phyloP scores from a whole-genome alignment of 2,329 filamentous ascomycete genomes.

The Hymenotorrendiella dingleyae region DNA sequence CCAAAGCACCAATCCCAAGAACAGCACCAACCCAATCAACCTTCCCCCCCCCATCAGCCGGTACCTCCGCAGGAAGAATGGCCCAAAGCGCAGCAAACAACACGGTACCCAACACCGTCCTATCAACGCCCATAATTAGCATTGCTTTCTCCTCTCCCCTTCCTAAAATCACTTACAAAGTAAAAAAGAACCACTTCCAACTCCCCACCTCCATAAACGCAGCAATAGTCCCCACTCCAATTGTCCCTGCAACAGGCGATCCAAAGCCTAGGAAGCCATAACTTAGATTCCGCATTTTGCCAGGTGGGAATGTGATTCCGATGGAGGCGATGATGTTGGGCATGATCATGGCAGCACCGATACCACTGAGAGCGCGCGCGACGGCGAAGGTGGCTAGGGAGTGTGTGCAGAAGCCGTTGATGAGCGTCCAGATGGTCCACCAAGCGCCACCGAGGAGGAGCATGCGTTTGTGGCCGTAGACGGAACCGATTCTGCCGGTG shows the following conservation, averaged over 20 bases:
- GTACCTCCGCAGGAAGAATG: conserved; percentile 10
- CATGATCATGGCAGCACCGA: conserved; percentile 44
- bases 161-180: conserved; percentile 12
- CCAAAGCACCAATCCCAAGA: conserved; percentile 35
- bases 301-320: conserved; percentile 41
- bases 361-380: conserved; percentile 41
- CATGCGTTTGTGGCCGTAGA: conserved; percentile 44
- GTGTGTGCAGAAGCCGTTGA: conserved; percentile 39
- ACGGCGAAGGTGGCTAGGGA: conserved; percentile 37
- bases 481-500: conserved; percentile 42
- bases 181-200: conserved; percentile 34
- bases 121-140: neutral
- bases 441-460: conserved; percentile 37
- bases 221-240: conserved; percentile 35
- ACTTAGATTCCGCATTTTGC: conserved; percentile 37
- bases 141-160: no score
- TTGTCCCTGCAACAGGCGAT: conserved; percentile 39
- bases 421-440: conserved; percentile 27
- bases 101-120: conserved; percentile 3
- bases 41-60: conserved; percentile 31
- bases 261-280: conserved; percentile 40
- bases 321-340: conserved; percentile 46
- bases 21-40: conserved; percentile 37
- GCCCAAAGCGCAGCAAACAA: conserved; percentile 5
- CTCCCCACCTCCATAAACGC: conserved; percentile 31